A percentile compares a stretch with the other conserved stretches of the same genome.
Evolutionary conservation across 2,329 filamentous ascomycete species (phyloP).

Genomic region (Gaeumannomyces tritici): DNA sequence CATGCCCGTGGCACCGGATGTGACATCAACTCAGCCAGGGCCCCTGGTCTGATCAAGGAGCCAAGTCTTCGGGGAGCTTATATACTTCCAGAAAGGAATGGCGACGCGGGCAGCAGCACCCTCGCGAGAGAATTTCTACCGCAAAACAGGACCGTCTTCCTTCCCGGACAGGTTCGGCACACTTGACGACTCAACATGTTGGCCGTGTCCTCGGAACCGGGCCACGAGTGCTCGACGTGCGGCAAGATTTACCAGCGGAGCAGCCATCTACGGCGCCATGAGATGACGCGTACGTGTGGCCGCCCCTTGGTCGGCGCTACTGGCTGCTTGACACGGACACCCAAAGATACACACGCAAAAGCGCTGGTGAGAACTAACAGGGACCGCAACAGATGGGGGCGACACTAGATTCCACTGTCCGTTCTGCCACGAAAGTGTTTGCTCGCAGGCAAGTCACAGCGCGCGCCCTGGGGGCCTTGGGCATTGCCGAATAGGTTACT

Average conservation of each 20-base stretch:
- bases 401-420: conserved; percentile 2
- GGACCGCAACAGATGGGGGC: background rate
- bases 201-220: background rate
- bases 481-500: too few species aligned
- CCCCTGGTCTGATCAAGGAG: background rate
- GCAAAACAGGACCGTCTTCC: background rate
- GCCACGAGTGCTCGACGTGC: background rate
- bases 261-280: conserved; percentile 4
- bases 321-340: background rate
- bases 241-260: conserved; percentile 4
- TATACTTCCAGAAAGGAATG: background rate
- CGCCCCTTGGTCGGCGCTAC: too few species aligned
- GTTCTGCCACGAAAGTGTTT: conserved; percentile 4
- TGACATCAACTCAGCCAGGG: background rate
- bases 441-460: background rate
- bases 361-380: background rate
- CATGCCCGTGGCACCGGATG: background rate
- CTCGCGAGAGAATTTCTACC: background rate
- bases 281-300: conserved; percentile 1
- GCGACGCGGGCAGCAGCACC: too few species aligned
- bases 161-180: too few species aligned
- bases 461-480: too few species aligned
- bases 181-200: background rate
- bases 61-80: background rate
- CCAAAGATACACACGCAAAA: too few species aligned